These are phyloP conservation scores for Coriolopsis trogii DNA, from an alignment of 1,284 basidiomycete species.

Conservation along the genomic window DNA sequence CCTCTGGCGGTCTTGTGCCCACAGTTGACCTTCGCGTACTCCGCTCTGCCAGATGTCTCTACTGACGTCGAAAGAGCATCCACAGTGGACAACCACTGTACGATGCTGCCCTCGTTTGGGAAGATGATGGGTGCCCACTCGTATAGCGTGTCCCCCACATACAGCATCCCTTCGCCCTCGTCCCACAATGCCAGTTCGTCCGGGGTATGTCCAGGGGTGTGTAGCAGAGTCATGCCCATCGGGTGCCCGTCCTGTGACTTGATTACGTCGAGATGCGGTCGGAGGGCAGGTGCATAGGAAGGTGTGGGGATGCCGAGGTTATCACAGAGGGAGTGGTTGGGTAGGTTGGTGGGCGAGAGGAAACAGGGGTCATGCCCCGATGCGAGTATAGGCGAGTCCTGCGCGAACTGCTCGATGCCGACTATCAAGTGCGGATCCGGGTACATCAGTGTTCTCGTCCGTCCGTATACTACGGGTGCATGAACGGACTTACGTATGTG, in stretches of 20 bases:
- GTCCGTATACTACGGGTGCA: too few species aligned
- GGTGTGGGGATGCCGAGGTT: slow-evolving; percentile 44
- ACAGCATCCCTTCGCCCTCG: slow-evolving; percentile 48
- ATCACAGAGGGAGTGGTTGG: slow-evolving; percentile 49
- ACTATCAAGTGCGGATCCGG: slow-evolving; percentile 33
- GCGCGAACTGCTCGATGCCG: slow-evolving; percentile 50
- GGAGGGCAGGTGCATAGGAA: slow-evolving; percentile 45
- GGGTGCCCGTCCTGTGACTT: slow-evolving; percentile 10
- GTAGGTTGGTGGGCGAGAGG: slow-evolving; percentile 40
- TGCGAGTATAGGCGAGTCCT: slow-evolving; percentile 48
- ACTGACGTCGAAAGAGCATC: slow-evolving; percentile 46
- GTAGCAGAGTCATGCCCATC: slow-evolving; percentile 45
- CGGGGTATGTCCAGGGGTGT: slow-evolving; percentile 60
- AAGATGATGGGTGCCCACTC: slow-evolving; percentile 57
- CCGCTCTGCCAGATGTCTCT: slow-evolving; percentile 25
- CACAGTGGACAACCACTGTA: slow-evolving; percentile 48
- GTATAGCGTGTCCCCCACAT: slow-evolving; percentile 59
- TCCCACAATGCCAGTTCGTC: slow-evolving; percentile 59
- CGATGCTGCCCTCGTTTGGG: slow-evolving; percentile 51
- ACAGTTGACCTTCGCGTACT: slow-evolving; percentile 46
- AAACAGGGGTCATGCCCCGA: slow-evolving; percentile 50
- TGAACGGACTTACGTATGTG: slow-evolving; percentile 49
- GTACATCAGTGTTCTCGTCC: not conserved
- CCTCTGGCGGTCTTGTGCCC: slow-evolving; percentile 49
- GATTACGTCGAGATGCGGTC: slow-evolving; percentile 37